Percentiles rank a stretch among this genome's conserved stretches.
These are phyloP conservation scores for Colletotrichum scovillei DNA, from an alignment of 2,329 filamentous ascomycete species.

Conservation along the genomic window DNA sequence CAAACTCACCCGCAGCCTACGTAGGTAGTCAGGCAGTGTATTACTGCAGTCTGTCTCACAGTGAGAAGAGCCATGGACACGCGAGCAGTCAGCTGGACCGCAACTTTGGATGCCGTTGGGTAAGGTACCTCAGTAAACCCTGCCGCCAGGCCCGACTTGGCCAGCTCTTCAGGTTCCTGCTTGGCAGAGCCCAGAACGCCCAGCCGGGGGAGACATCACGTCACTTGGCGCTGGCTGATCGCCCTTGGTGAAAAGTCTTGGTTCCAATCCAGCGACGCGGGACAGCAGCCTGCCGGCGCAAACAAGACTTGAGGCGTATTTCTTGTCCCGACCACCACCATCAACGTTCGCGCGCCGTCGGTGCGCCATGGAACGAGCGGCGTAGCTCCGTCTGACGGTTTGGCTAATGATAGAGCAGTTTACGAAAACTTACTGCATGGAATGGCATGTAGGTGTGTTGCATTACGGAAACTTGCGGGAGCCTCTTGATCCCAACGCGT, in stretches of 20 bases:
- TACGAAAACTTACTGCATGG: not conserved
- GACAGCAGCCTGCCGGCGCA: slow-evolving; percentile 8
- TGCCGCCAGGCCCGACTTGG: slow-evolving; percentile 27
- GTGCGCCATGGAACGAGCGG: not conserved
- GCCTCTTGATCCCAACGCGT: not conserved
- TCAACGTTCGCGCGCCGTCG: not conserved
- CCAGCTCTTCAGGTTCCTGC: slow-evolving; percentile 5
- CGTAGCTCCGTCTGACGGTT: not conserved
- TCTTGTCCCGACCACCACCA: not conserved
- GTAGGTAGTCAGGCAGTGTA: too few species aligned
- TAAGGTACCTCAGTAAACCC: not conserved
- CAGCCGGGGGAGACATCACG: slow-evolving; percentile 2
- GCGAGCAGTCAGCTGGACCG: not conserved
- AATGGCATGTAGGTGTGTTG: slow-evolving; percentile 24
- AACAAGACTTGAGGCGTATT: slow-evolving; percentile 18
- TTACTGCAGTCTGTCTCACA: not conserved
- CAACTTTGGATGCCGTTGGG: slow-evolving; percentile 2
- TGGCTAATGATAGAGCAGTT: not conserved
- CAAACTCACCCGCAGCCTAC: not conserved
- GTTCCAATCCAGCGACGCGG: slow-evolving; percentile 12
- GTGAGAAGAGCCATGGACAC: not conserved
- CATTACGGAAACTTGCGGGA: slow-evolving; percentile 26
- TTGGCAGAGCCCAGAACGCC: not conserved
- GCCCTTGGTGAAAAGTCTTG: slow-evolving; percentile 14
- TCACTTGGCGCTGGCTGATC: slow-evolving; percentile 21